Evolutionary conservation across 345 rosid species (phyloP), one percentile per base, ranked within the genome.

Genomic region (Cardamine resedifolia): DNA sequence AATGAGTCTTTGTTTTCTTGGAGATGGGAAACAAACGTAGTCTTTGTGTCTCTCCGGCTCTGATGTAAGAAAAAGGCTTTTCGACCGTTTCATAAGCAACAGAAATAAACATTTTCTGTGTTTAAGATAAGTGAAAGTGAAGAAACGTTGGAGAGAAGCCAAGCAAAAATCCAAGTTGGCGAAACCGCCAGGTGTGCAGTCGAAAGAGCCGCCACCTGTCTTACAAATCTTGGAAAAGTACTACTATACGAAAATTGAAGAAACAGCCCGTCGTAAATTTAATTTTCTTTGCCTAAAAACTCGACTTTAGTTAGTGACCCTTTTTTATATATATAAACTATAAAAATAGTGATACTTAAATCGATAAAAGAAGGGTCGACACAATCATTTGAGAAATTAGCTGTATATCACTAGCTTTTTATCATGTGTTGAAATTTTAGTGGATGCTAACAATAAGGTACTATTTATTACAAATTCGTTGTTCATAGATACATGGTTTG

Each of bases 381-480:
- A 41, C 14, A 55, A 30, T 44, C 28, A 64, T 64, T 64, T 21
- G 48, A 41, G 55, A 53, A 53, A 58, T 0, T 36, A 55, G 70
- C 70, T 72, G 76, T 43, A n/a, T 14, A 11, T 36, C 76, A 41
- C 30, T 31, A 61, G 75, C 68, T 52, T 52, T 62, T 14, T 7
- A 51, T 10, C 12, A 18, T 53, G 15, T 41, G 76, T 23, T 53
- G 6, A 12, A 38, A 27, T 24, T 10, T 38, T 36, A 50, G 21
- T 62, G 61, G 75, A 44, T 5, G 12, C 59, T 70, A 47, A 58
- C 23, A 14, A 39, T 39, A 39, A 39, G 9, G 9, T 5, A n/a
- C 0, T 43, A 43, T 43, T 43, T 43, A 43, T 43, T 43, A 6
- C 47, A 15, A 44, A 30, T 53, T 27, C 50, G 38, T 18, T 23